A percentile compares a stretch with the other conserved stretches of the same genome.
Conservation (phyloP, 2,329 filamentous ascomycete species). For the Ceratocystis albifundus region DNA sequence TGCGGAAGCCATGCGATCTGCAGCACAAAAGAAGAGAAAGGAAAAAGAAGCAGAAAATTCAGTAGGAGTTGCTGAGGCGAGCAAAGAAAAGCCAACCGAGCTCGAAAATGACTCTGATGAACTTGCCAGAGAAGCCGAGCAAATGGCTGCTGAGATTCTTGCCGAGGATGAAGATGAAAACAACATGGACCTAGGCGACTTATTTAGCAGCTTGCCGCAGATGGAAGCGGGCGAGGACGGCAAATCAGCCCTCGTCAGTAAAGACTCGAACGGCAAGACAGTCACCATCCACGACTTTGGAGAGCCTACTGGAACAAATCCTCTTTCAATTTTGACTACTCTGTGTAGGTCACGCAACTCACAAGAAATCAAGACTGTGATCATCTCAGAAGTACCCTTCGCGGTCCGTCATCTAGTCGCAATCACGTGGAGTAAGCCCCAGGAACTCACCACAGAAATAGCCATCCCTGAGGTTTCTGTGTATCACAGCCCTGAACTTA, state of each 20-base stretch:
- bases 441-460: conserved; percentile 40
- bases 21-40: not conserved
- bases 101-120: conserved; percentile 34
- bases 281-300: conserved; percentile 64
- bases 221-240: conserved; percentile 49
- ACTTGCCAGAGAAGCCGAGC: conserved; percentile 45
- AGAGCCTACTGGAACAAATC: conserved; percentile 64
- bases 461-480: conserved; percentile 31
- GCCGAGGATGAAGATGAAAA: conserved; percentile 47
- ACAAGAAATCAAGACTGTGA: conserved; percentile 53
- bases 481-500: conserved; percentile 34
- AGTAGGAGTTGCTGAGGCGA: conserved; percentile 23
- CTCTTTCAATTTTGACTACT: conserved; percentile 69
- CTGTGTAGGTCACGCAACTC: conserved; percentile 73
- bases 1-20: conserved; percentile 1
- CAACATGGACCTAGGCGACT: conserved; percentile 33
- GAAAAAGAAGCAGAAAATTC: not conserved
- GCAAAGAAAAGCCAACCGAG: conserved; percentile 2
- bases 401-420: conserved; percentile 64
- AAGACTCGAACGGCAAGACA: conserved; percentile 36
- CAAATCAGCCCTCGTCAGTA: conserved; percentile 46
- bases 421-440: conserved; percentile 67
- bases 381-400: conserved; percentile 62
- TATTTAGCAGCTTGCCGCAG: conserved; percentile 51
- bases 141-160: conserved; percentile 48